Evolutionary conservation across 306 rosid genomes (phyloP).

Genomic region (Argentina anserina): DNA sequence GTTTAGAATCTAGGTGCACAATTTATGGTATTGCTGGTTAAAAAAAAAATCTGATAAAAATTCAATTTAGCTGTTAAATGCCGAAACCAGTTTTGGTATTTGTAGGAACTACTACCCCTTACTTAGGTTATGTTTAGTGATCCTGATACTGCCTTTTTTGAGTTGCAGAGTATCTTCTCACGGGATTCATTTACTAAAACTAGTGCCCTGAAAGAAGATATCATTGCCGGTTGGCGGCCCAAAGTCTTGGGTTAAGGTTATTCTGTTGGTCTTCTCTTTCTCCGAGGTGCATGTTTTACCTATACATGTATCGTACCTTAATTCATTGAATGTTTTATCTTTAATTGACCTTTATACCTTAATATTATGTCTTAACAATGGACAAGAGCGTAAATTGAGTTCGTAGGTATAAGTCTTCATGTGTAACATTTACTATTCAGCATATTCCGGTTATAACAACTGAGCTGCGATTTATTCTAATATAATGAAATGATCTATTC

Average conservation of each 20-base stretch:
- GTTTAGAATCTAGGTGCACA: not conserved
- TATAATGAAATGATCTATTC: not conserved
- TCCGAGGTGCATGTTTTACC: not conserved
- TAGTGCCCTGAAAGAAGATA: slow-evolving; percentile 69
- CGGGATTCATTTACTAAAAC: slow-evolving; percentile 79
- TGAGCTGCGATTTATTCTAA: not conserved
- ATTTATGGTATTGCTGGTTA: not conserved
- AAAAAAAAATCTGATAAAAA: not conserved
- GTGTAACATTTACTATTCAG: not conserved
- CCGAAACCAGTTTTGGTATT: not conserved
- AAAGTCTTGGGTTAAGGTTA: slow-evolving; percentile 63
- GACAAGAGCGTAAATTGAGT: not conserved
- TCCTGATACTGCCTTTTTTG: slow-evolving; percentile 23
- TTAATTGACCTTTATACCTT: not conserved
- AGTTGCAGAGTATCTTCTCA: slow-evolving; percentile 62
- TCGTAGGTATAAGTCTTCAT: not conserved
- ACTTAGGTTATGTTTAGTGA: slow-evolving; percentile 1
- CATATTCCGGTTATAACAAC: not conserved
- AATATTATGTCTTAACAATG: not conserved
- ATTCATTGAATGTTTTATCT: not conserved
- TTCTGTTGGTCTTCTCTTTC: not conserved
- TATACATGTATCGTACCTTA: not conserved
- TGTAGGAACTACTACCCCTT: not conserved
- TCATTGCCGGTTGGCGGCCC: slow-evolving; percentile 92
- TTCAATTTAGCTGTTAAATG: not conserved